Evolutionary conservation across 169 alveolate genomes (phyloP).

Genomic region (Toxoplasma gondii): DNA sequence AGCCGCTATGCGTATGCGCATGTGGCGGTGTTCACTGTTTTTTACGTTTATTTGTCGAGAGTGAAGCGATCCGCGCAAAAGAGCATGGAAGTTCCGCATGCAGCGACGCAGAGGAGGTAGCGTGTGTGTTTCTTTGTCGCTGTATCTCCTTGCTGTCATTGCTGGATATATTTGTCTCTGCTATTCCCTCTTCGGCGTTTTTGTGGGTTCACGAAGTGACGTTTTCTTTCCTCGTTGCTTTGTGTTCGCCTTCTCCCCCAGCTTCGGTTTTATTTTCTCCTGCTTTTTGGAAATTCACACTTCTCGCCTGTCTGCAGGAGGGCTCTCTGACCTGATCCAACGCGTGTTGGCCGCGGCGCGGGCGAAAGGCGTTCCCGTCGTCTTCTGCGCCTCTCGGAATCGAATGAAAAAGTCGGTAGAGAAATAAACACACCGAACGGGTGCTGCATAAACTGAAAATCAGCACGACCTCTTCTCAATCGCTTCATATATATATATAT

Average conservation of each 20-base stretch:
- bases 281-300: not conserved
- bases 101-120: not conserved
- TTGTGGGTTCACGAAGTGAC: not conserved
- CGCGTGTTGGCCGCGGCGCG: not conserved
- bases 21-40: not conserved
- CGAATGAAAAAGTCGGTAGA: not conserved
- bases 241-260: too few species aligned
- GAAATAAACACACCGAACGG: too few species aligned
- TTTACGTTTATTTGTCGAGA: not conserved
- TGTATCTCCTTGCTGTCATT: too few species aligned
- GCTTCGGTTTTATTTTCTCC: too few species aligned
- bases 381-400: slow-evolving; percentile 7
- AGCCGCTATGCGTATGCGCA: too few species aligned
- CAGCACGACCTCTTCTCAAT: too few species aligned
- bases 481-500: too few species aligned
- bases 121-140: too few species aligned
- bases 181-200: too few species aligned
- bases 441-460: too few species aligned
- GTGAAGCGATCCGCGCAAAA: not conserved
- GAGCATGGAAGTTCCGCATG: not conserved
- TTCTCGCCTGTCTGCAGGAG: slow-evolving; percentile 1
- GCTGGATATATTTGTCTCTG: too few species aligned
- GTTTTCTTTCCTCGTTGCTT: not conserved
- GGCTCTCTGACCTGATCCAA: not conserved
- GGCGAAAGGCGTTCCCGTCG: not conserved